phyloP scores from a whole-genome alignment of 2,329 filamentous ascomycete species.

The Sporothrix globosa region DNA sequence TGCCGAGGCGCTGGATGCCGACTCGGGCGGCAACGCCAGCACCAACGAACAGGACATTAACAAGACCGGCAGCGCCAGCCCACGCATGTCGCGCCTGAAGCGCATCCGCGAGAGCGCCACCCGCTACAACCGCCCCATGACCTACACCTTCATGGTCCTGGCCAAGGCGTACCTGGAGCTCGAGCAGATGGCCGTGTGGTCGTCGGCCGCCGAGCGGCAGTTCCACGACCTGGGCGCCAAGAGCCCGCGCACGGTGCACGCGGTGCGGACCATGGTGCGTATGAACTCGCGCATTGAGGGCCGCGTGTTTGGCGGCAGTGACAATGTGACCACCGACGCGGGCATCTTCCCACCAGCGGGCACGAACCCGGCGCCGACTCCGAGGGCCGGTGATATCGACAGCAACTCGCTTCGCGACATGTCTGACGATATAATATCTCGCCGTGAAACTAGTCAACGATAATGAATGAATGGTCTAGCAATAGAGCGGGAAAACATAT shows the following conservation, averaged over 20 bases:
- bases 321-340: not conserved
- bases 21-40: not conserved
- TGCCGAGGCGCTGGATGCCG: not conserved
- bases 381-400: not conserved
- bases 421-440: not conserved
- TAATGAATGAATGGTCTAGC: conserved; percentile 11
- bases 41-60: not conserved
- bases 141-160: conserved; percentile 54
- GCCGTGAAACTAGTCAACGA: not conserved
- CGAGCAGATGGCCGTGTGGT: conserved; percentile 55
- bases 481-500: not conserved
- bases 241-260: conserved; percentile 49
- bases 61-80: not conserved
- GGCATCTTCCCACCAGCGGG: not conserved
- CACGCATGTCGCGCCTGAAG: conserved; percentile 31
- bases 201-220: conserved; percentile 48
- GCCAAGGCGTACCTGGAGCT: conserved; percentile 56
- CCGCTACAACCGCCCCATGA: conserved; percentile 47
- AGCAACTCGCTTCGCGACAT: not conserved
- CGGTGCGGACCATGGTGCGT: conserved; percentile 42
- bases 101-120: conserved; percentile 48
- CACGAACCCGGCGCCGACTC: too few species aligned
- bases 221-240: conserved; percentile 46
- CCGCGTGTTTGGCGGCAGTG: conserved; percentile 35
- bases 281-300: conserved; percentile 38